Conservation (phyloP, 352 stramenopile species). For the Pythium brachiatum region DNA sequence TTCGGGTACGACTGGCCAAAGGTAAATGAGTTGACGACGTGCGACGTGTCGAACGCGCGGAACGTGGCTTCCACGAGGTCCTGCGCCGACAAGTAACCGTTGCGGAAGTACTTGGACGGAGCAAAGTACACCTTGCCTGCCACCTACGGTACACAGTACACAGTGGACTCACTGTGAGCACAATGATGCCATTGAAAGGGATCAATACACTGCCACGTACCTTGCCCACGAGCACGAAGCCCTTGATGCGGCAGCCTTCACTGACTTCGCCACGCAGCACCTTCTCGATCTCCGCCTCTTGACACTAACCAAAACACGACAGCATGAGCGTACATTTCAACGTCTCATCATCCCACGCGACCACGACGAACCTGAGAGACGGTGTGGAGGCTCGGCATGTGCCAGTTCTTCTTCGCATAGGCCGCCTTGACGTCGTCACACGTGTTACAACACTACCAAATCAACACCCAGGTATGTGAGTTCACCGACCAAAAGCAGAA, state of each 20-base stretch:
- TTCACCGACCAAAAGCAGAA: no score
- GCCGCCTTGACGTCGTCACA: constrained; percentile 45
- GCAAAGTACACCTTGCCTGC: constrained; percentile 80
- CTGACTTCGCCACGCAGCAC: constrained; percentile 70
- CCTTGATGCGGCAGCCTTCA: constrained; percentile 77
- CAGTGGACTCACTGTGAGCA: not conserved
- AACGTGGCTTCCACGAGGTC: constrained; percentile 30
- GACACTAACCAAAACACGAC: constrained; percentile 37
- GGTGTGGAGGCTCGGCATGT: constrained; percentile 78
- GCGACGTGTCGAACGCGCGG: constrained; percentile 35
- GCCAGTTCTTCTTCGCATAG: constrained; percentile 68
- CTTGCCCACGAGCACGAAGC: constrained; percentile 74
- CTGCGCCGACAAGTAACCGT: constrained; percentile 48
- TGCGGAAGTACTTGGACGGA: constrained; percentile 80
- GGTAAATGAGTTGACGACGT: constrained; percentile 42
- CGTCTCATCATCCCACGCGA: not conserved
- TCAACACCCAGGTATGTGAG: not conserved
- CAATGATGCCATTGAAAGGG: not conserved
- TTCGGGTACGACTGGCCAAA: constrained; percentile 80
- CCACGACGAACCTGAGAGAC: constrained; percentile 40
- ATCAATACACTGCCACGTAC: constrained; percentile 19
- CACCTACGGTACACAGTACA: constrained; percentile 33
- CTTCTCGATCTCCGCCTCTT: constrained; percentile 75
- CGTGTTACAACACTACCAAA: constrained; percentile 26
- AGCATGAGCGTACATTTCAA: not conserved